A percentile compares a stretch with the other conserved stretches of the same genome.
Evolutionary conservation across 768 basidiomycete species (phyloP).

Genomic region (Trametes maxima): DNA sequence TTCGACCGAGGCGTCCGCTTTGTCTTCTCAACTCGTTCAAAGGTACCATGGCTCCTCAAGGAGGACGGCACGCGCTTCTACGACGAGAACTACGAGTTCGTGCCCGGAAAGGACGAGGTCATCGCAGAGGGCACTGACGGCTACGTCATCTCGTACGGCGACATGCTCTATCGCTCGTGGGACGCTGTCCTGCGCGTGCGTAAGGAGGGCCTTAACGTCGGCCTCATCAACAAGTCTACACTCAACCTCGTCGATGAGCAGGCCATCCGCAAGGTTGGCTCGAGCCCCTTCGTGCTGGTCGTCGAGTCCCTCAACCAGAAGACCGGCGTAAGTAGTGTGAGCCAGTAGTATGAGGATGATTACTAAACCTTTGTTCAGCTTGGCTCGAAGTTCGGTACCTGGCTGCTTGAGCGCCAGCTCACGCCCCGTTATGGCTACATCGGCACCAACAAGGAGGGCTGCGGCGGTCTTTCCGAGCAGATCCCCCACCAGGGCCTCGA

Average conservation of each 20-base stretch:
- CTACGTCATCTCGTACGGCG: conserved; percentile 84
- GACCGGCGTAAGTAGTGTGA: conserved; percentile 59
- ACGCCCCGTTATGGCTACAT: conserved; percentile 84
- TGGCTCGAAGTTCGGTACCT: conserved; percentile 83
- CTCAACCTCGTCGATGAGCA: conserved; percentile 85
- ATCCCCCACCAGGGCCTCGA: conserved; percentile 83
- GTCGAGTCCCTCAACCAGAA: conserved; percentile 88
- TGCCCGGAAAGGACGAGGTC: conserved; percentile 83
- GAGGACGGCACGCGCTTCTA: conserved; percentile 73
- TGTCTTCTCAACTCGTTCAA: conserved; percentile 87
- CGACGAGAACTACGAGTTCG: conserved; percentile 72
- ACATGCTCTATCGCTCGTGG: conserved; percentile 82
- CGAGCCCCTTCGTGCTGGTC: conserved; percentile 77
- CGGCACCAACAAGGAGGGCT: conserved; percentile 76
- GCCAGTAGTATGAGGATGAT: background rate
- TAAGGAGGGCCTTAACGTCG: conserved; percentile 75
- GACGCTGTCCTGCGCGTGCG: conserved; percentile 81
- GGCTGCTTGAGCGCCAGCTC: conserved; percentile 80
- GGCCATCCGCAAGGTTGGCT: conserved; percentile 73
- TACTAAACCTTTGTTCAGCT: conserved; percentile 41
- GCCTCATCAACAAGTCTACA: conserved; percentile 84
- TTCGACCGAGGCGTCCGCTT: conserved; percentile 84
- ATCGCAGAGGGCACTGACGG: conserved; percentile 78
- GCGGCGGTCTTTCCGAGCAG: conserved; percentile 80
- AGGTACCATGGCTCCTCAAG: conserved; percentile 84